Base-by-base conservation (phyloP, 2,329 filamentous ascomycete genomes). In the Cladorrhinum sp. region DNA sequence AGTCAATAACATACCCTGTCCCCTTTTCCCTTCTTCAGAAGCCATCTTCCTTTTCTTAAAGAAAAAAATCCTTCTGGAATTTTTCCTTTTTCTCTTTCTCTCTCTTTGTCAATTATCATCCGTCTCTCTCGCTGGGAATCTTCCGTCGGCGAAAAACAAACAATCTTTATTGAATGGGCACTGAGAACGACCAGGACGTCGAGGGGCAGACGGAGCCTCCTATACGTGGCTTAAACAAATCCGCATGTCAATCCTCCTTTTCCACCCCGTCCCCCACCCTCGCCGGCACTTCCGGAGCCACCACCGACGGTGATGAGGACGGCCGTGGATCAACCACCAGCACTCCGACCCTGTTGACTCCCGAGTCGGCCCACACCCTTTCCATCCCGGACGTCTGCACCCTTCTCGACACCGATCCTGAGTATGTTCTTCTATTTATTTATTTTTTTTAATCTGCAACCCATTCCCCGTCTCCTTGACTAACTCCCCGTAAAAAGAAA, bases 181-280 rank as follows among this genome's bases (percentile, higher is more conserved):
- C 42, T 18, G 42, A 46, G 42, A 46, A 46, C 42, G 42, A 46
- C 42, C 42, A 4, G 42, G 64, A 68, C 65, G 68, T 69, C 67
- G 69, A 70, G 69, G 69, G 64, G 63, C 68, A 70, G 67, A 70
- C 69, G 65, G 69, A 70, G 65, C 69, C 69, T 67, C 69, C 69
- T 70, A 70, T 70, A 70, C 66, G 69, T 70, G 67, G 65, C 68
- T 61, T 66, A 58, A 69, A 67, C 58, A 60, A 63, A 65, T 64
- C 68, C 61, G 59, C 49, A 64, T 51, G 57, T 26, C 21, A 28
- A 56, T 55, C 61, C 28, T 24, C 55, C 10, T 57, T 60, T 33
- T 62, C 62, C 55, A 62, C 64, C 50, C 57, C 64, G 18, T 67
- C 68, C 33, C 61, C 67, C 58, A 69, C 66, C 49, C 63, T 65